Conservation (phyloP, 768 basidiomycete species). For the Lentinula edodes region DNA sequence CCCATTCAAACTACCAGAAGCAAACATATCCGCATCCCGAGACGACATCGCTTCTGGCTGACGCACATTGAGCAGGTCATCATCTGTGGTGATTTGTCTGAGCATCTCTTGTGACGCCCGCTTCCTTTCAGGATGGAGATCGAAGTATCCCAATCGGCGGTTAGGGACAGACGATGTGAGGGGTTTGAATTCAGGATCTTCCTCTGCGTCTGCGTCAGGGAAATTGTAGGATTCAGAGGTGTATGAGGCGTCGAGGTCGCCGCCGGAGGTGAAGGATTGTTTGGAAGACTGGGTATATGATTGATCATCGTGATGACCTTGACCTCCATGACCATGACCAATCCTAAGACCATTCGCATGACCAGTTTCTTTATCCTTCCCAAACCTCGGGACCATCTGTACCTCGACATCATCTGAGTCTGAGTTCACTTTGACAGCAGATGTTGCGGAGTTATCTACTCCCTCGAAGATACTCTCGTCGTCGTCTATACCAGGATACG, state of each 20-base stretch:
- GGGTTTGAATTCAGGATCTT: conserved; percentile 21
- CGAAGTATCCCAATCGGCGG: conserved; percentile 65
- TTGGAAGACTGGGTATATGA: no score
- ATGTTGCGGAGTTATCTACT: conserved; percentile 30
- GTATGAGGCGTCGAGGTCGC: background rate
- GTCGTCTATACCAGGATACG: conserved; percentile 21
- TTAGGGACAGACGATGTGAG: conserved; percentile 15
- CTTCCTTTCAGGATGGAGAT: conserved; percentile 70
- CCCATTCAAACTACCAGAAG: conserved; percentile 10
- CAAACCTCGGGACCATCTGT: conserved; percentile 5
- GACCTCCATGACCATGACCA: conserved; percentile 38
- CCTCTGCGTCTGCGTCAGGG: conserved; percentile 15
- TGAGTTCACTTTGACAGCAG: conserved; percentile 14
- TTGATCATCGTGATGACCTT: background rate
- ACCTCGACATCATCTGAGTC: conserved; percentile 31
- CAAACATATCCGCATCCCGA: conserved; percentile 16
- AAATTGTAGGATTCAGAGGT: conserved; percentile 15
- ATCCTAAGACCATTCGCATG: conserved; percentile 24
- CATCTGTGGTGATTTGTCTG: conserved; percentile 23
- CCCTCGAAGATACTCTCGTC: conserved; percentile 72
- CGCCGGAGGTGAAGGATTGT: background rate
- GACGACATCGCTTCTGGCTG: background rate
- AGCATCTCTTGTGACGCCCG: conserved; percentile 2
- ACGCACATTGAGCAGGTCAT: conserved; percentile 21
- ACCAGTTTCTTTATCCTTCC: background rate